A percentile compares a stretch with the other conserved stretches of the same genome.
These are phyloP conservation scores for Aspergillus caelatus DNA, from an alignment of 2,329 filamentous ascomycete species.

Conservation along the genomic window DNA sequence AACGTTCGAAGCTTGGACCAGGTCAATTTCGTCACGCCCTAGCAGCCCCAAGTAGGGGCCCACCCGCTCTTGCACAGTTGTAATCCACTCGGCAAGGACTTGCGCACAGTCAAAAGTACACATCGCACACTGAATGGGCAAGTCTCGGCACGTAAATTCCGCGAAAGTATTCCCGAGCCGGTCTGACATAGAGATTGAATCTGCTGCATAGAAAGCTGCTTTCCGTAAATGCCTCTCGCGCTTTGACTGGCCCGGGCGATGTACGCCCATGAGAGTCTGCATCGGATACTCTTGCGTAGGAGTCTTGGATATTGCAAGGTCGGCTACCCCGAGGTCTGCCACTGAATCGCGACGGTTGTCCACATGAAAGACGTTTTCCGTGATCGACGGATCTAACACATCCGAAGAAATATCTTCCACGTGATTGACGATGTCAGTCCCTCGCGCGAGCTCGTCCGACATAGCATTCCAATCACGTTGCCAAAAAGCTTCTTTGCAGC, in stretches of 20 bases:
- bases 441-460: slow-evolving; percentile 80
- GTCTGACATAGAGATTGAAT: slow-evolving; percentile 86
- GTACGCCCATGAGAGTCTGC: slow-evolving; percentile 33
- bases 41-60: slow-evolving; percentile 85
- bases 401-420: slow-evolving; percentile 53
- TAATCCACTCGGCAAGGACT: slow-evolving; percentile 91
- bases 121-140: slow-evolving; percentile 87
- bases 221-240: slow-evolving; percentile 87
- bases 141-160: slow-evolving; percentile 78
- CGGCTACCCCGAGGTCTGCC: slow-evolving; percentile 38
- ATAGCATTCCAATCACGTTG: slow-evolving; percentile 90
- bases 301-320: slow-evolving; percentile 41
- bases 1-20: slow-evolving; percentile 77
- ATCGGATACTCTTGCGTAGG: slow-evolving; percentile 38
- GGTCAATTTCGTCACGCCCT: slow-evolving; percentile 78
- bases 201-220: slow-evolving; percentile 92
- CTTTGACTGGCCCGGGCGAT: slow-evolving; percentile 55
- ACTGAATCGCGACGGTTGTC: slow-evolving; percentile 38
- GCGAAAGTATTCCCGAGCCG: slow-evolving; percentile 83
- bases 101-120: slow-evolving; percentile 94
- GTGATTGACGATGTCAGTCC: slow-evolving; percentile 74
- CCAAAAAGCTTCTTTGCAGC: slow-evolving; percentile 93
- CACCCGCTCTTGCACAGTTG: slow-evolving; percentile 91
- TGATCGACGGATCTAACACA: slow-evolving; percentile 32
- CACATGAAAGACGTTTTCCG: slow-evolving; percentile 19